Conservation (phyloP, 1,284 basidiomycete genomes). For the Coniophora puteana region DNA sequence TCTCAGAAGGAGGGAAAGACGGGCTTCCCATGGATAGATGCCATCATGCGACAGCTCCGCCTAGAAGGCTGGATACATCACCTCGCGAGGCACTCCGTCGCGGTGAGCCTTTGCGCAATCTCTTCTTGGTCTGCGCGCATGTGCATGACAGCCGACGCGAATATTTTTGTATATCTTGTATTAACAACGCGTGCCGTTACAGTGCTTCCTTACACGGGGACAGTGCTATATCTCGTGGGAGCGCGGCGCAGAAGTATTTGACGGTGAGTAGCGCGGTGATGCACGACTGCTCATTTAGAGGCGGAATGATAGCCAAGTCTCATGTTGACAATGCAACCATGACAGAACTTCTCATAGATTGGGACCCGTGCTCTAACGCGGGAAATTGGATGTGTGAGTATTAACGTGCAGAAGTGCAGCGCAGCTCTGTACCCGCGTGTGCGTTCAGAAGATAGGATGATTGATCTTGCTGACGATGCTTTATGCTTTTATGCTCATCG, state of each 20-base stretch:
- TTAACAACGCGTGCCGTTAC: constrained; percentile 6
- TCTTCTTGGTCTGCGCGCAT: constrained; percentile 22
- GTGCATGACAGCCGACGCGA: no score
- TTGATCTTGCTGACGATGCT: no score
- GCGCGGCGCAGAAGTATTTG: constrained; percentile 48
- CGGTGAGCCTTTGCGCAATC: constrained; percentile 26
- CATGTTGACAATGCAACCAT: constrained; percentile 8
- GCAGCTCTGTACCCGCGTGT: no score
- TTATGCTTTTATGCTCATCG: no score
- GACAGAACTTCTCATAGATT: constrained; percentile 16
- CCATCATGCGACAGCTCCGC: constrained; percentile 41
- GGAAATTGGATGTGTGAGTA: constrained; percentile 28
- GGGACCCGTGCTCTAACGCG: constrained; percentile 19
- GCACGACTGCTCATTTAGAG: no score
- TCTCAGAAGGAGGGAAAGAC: constrained; percentile 34
- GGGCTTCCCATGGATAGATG: constrained; percentile 47
- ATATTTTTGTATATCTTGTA: background rate
- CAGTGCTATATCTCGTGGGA: constrained; percentile 56
- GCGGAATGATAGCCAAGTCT: constrained; percentile 5
- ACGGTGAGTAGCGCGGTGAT: constrained; percentile 25
- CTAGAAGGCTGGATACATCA: constrained; percentile 46
- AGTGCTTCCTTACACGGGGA: constrained; percentile 46
- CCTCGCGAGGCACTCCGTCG: constrained; percentile 47
- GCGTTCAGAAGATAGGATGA: no score
- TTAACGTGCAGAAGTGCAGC: no score